Conservation (phyloP, 805 yeast species). For the Kodamaea neixiangensis region DNA sequence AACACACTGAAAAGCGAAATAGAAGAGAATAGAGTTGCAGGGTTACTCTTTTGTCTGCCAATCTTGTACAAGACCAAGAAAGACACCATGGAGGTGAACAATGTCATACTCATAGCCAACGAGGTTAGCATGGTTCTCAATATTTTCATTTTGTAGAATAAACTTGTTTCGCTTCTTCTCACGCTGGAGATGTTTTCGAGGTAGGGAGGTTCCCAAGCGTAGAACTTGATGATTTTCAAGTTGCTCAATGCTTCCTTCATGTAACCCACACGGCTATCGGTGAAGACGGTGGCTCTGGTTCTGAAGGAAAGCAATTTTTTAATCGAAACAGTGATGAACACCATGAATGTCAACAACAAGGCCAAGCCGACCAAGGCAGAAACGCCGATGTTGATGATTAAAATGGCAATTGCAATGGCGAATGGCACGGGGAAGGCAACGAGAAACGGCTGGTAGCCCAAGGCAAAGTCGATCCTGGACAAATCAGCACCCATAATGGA, state of each 20-base stretch:
- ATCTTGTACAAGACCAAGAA: constrained; percentile 41
- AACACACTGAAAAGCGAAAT: constrained; percentile 65
- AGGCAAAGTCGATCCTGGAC: constrained; percentile 29
- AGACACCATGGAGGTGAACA: constrained; percentile 66
- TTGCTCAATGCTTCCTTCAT: constrained; percentile 78
- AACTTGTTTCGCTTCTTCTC: constrained; percentile 62
- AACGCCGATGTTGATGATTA: constrained; percentile 25
- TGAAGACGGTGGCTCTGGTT: constrained; percentile 53
- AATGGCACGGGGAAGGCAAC: constrained; percentile 26
- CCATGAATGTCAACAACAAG: constrained; percentile 30
- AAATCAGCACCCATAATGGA: constrained; percentile 31
- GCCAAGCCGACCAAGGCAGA: constrained; percentile 28
- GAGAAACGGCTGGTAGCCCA: constrained; percentile 29
- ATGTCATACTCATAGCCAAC: constrained; percentile 65
- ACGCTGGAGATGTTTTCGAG: constrained; percentile 53
- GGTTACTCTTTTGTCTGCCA: constrained; percentile 36
- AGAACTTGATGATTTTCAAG: constrained; percentile 80
- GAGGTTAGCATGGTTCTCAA: constrained; percentile 65
- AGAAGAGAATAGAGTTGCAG: constrained; percentile 71
- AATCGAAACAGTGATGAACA: constrained; percentile 48
- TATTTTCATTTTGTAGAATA: constrained; percentile 64
- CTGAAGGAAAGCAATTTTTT: constrained; percentile 51
- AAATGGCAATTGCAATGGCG: constrained; percentile 26
- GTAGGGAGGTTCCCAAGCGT: constrained; percentile 91
- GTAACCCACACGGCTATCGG: constrained; percentile 74